These are phyloP conservation scores for Hygrophila difformis DNA, from an alignment of 257 asterid species.

Conservation along the genomic window DNA sequence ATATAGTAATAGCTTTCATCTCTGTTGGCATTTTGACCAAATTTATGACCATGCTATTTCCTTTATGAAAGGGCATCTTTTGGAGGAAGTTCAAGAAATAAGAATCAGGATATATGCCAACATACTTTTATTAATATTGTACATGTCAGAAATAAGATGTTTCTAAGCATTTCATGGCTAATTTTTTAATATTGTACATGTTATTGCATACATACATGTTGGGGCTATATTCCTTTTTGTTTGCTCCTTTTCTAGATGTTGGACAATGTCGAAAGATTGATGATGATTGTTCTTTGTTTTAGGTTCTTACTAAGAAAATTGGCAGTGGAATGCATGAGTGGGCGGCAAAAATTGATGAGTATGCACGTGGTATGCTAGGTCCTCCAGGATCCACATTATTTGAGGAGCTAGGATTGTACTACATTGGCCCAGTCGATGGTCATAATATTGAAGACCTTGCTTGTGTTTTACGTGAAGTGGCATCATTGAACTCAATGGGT, in stretches of 20 bases:
- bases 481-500: slow-evolving; percentile 81
- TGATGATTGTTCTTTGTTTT: slow-evolving; percentile 23
- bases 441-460: slow-evolving; percentile 83
- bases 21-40: too few species aligned
- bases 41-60: neutral
- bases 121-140: neutral
- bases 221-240: neutral
- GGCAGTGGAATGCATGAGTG: slow-evolving; percentile 88
- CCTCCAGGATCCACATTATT: slow-evolving; percentile 89
- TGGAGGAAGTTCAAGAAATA: neutral
- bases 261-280: neutral
- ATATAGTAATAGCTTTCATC: too few species aligned
- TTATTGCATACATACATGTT: neutral
- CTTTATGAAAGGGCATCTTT: neutral
- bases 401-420: slow-evolving; percentile 92
- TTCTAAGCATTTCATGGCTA: neutral
- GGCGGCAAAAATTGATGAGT: slow-evolving; percentile 95
- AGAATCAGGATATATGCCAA: neutral
- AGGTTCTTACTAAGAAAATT: slow-evolving; percentile 68
- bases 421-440: slow-evolving; percentile 92
- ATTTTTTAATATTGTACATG: neutral
- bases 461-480: slow-evolving; percentile 73
- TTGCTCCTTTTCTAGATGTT: neutral
- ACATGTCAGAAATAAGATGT: neutral
- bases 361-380: slow-evolving; percentile 91